A percentile compares a stretch with the other conserved stretches of the same genome.
Conservation (phyloP, 2,329 filamentous ascomycete genomes). For the Diplodia corticola region DNA sequence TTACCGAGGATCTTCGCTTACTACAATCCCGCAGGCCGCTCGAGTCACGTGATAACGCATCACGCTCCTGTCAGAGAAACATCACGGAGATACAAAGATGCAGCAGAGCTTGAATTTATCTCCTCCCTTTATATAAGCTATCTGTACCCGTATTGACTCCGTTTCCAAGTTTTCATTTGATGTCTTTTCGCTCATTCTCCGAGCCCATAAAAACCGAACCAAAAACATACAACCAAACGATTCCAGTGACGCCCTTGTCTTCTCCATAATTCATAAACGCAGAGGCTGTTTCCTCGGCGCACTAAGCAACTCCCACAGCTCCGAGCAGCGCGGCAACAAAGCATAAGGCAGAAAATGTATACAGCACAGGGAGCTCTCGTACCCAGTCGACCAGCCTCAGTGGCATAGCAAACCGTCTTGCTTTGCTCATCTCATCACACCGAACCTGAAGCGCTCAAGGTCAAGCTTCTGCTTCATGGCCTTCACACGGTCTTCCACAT, state of each 20-base stretch:
- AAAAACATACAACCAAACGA: neutral
- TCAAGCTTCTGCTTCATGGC: neutral
- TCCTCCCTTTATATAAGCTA: neutral
- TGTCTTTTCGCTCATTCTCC: neutral
- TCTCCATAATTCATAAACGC: neutral
- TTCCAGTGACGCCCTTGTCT: neutral
- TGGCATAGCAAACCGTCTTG: neutral
- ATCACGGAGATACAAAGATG: neutral
- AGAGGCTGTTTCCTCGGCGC: neutral
- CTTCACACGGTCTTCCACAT: neutral
- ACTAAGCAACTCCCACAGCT: neutral
- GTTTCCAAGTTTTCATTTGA: neutral
- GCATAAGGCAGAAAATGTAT: neutral
- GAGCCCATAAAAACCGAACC: neutral
- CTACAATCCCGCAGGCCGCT: neutral
- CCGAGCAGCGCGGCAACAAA: neutral
- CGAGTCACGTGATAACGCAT: neutral
- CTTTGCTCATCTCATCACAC: neutral
- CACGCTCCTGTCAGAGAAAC: neutral
- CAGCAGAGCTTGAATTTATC: neutral
- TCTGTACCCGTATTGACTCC: neutral
- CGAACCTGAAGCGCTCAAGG: slow-evolving; percentile 15
- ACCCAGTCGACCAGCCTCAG: neutral
- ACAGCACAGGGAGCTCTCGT: neutral
- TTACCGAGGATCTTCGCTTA: slow-evolving; percentile 6